These are phyloP conservation scores for Cutaneotrichosporon sp. DNA, from an alignment of 1,284 basidiomycete genomes.

Conservation along the genomic window DNA sequence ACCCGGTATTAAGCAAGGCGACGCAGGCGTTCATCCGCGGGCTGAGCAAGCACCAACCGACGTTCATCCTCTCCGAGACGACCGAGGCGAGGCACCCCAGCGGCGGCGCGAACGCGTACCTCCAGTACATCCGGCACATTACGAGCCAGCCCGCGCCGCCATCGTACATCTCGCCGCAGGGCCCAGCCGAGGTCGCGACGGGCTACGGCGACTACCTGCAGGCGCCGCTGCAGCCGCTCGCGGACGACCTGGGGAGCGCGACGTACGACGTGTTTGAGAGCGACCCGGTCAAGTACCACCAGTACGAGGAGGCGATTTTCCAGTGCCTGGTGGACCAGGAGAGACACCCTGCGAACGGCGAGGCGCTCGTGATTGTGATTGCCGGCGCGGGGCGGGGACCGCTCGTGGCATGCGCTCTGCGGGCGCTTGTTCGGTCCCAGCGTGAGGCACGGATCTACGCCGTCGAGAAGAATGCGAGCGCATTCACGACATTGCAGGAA, in stretches of 20 bases:
- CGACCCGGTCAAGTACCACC: constrained; percentile 86
- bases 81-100: constrained; percentile 60
- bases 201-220: constrained; percentile 95
- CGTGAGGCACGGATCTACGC: constrained; percentile 71
- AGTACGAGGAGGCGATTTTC: constrained; percentile 91
- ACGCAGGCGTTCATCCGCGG: constrained; percentile 82
- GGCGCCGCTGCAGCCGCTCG: constrained; percentile 90
- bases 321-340: constrained; percentile 71
- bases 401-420: constrained; percentile 78
- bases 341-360: background rate
- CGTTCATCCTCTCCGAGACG: constrained; percentile 70
- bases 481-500: constrained; percentile 85
- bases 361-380: constrained; percentile 62
- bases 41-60: constrained; percentile 78
- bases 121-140: constrained; percentile 80
- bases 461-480: constrained; percentile 93
- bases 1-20: constrained; percentile 90
- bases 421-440: constrained; percentile 67
- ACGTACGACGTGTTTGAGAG: constrained; percentile 98
- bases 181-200: constrained; percentile 76
- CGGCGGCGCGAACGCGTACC: constrained; percentile 81
- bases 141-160: constrained; percentile 57
- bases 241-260: constrained; percentile 91
- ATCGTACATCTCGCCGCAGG: constrained; percentile 34
- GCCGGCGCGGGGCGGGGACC: constrained; percentile 95